Conservation (phyloP, 495 filamentous ascomycete species). For the Pyrenula aspistea region DNA sequence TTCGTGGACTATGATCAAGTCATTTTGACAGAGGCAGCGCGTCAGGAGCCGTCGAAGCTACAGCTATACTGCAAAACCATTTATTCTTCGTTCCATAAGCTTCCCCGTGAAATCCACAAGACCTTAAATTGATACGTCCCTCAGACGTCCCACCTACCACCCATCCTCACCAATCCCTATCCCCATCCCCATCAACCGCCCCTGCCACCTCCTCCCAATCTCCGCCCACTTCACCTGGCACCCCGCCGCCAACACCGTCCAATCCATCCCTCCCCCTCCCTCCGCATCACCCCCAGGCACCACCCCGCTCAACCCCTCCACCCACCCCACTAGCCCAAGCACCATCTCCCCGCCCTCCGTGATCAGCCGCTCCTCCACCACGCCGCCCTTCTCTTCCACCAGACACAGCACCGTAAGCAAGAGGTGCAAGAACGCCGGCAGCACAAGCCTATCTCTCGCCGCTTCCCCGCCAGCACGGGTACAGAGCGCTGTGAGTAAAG, state of each 20-base stretch:
- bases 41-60: slow-evolving; percentile 18
- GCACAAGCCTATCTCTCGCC: slow-evolving; percentile 46
- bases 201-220: slow-evolving; percentile 70
- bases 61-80: no score
- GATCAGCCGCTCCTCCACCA: slow-evolving; percentile 58
- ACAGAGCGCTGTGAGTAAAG: slow-evolving; percentile 33
- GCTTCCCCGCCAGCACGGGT: slow-evolving; percentile 22
- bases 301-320: slow-evolving; percentile 30
- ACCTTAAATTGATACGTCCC: no score
- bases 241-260: slow-evolving; percentile 57
- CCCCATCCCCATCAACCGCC: slow-evolving; percentile 39
- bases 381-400: slow-evolving; percentile 44
- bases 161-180: slow-evolving; percentile 36
- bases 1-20: no score
- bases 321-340: slow-evolving; percentile 31
- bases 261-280: slow-evolving; percentile 31
- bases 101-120: no score
- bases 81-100: no score
- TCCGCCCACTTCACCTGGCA: slow-evolving; percentile 69
- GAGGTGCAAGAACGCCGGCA: slow-evolving; percentile 63
- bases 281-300: slow-evolving; percentile 52
- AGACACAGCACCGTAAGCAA: slow-evolving; percentile 74
- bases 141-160: slow-evolving; percentile 7
- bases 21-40: no score
- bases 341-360: slow-evolving; percentile 28